Evolutionary conservation across 1,284 basidiomycete genomes (phyloP), one percentile per base, ranked within the genome.

Genomic region (Tremellales sp.): DNA sequence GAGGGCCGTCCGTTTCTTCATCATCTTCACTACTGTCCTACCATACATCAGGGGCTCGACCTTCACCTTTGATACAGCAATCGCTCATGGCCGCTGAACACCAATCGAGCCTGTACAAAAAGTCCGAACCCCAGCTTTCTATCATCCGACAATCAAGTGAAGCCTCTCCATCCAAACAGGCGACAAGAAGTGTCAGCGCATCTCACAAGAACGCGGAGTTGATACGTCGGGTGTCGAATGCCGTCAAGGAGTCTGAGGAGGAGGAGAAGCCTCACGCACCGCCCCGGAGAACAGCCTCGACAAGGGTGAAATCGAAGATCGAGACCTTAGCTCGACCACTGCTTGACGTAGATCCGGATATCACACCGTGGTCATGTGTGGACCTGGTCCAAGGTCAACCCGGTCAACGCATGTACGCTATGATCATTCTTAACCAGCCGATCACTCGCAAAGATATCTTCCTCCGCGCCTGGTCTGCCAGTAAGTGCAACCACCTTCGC

Each of bases 401-500:
- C 8, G 39, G 39, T 3, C 17, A 40, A 8, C 5, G 33, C 15
- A 13, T 17, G 10, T 68, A 66, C 42, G 88, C 86, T 0, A 77
- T 94, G 50, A 84, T 96, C 61, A 84, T 96, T 57, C 80, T 96
- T 51, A 94, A 97, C 68, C 89, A 92, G 57, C 86, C 89, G 0
- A 89, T 93, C 65, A 82, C 82, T 8, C 61, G 70, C 15, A 58
- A 72, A 11, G 62, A 76, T 12, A 78, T 92, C 33, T 78, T 94
- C 41, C 64, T 75, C 13, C 79, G 79, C 10, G 72, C 91, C 3
- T 96, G 92, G 91, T 63, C 73, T 5, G 76, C 82, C 3, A 81
- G 82, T 57, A 53, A 75, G 61, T 84, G 36, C 15, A 6, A 6
- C 33, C 13, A 13, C 5, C 15, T 15, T 36, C 33, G 4, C 6